Evolutionary conservation across 2,329 filamentous ascomycete species (phyloP), one percentile per base, ranked within the genome.

Genomic region (Apiospora hydei): DNA sequence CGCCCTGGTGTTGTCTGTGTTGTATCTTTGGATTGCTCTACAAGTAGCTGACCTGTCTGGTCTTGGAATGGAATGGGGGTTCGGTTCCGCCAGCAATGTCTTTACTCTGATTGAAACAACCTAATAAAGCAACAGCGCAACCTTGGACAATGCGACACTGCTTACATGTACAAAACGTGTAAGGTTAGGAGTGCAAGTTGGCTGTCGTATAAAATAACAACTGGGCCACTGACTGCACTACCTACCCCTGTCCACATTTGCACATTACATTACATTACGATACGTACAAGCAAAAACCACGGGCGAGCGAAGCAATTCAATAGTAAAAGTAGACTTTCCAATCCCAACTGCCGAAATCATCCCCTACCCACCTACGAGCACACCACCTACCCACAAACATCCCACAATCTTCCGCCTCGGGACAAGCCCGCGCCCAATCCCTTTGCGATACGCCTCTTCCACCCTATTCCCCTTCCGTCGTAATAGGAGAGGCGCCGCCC

Each of bases 291-390:
- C 49, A 11, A 53, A 34, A 61, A 38, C 72, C 73, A 74, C 71
- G 72, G 73, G 74, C 74, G 74, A 74, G 73, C 72, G 71, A 43
- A 43, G 41, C 10, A 47, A 34, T 64, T 24, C 18, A 70, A 30
- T 67, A 38, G 18, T n/a, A 61, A 24, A 24, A 10, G 21, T 21
- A 21, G 16, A 46, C 41, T 11, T 46, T 49, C 21, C 46, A 38
- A 38, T 51, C 41, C 41, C 38, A 69, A 69, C 49, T 47, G 51
- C 38, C 61, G 44, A 47, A 51, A 70, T 68, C 64, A 51, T 67
- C 38, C 21, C 21, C 21, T 61, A 69, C 43, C 46, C 43, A 46
- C 34, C 51, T 61, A 69, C 44, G 26, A 47, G 64, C 66, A 53
- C 21, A 53, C 26, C 64, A 41, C 30, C 30, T 53, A 70, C 57